Base-by-base conservation (phyloP, 2,329 filamentous ascomycete species). In the Tolypocladium pustulatum region DNA sequence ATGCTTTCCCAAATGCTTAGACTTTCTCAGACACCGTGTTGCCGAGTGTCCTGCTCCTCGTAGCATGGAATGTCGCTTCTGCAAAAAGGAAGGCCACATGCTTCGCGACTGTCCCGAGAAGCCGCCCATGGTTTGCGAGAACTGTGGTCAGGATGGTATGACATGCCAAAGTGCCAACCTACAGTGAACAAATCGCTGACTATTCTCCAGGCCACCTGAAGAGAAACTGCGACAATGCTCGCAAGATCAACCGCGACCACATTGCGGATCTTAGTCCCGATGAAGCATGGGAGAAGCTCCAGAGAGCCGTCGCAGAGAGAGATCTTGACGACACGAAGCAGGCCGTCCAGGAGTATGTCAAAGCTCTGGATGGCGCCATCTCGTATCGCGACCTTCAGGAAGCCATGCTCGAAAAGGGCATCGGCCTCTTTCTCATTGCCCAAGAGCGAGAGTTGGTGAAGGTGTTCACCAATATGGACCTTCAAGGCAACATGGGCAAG, bases 401-500 rank as follows among this genome's bases (percentile, higher is more conserved):
- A 37, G 76, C 77, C 1, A 80, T 90, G 67, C 82, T 87, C 8
- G 64, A 71, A 1, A 74, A 82, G 49, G 68, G 74, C 0, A 76
- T 88, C 60, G 71, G 72, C 3, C 72, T 88, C 17, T 86, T 79
- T 72, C 72, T 90, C 57, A 86, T 90, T 63, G 83, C 83, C 7
- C 70, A 82, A 7, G 81, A 88, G 74, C 80, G 82, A 63, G 72
- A 80, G 38, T 69, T 78, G 7, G 70, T 88, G 0, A 67, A 73
- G 1, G 83, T 84, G 6, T 80, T 85, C 63, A 88, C 84, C 61
- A 86, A 88, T 71, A 87, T 90, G 82, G 86, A 90, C 62, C 74
- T 89, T 1, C 86, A 90, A 66, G 87, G 87, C 6, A 82, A 87
- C 61, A 74, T 87, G 25, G 80, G 80, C 59, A 85, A 84, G 70